These are phyloP conservation scores for Protomyces inundatus DNA, from an alignment of 1,139 yeast species.

Conservation along the genomic window DNA sequence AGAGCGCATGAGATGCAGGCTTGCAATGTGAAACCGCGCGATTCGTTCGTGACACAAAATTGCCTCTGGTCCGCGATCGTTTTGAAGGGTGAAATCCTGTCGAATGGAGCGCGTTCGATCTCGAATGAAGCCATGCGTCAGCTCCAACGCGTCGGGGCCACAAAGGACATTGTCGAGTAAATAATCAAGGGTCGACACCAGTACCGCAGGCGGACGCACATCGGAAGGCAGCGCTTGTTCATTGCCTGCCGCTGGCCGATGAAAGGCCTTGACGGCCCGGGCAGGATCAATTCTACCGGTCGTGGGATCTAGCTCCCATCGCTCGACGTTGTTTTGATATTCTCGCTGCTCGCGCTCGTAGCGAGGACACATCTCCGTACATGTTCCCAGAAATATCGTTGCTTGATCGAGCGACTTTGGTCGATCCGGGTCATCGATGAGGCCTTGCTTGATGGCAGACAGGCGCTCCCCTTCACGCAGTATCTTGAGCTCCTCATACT, in stretches of 20 bases:
- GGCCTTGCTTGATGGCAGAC: slow-evolving; percentile 72
- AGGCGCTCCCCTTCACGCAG: slow-evolving; percentile 73
- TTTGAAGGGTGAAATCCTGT: slow-evolving; percentile 95
- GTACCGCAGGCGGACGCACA: slow-evolving; percentile 82
- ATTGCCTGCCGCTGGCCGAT: slow-evolving; percentile 97
- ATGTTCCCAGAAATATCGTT: slow-evolving; percentile 77
- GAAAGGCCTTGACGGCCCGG: slow-evolving; percentile 83
- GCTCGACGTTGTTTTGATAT: slow-evolving; percentile 79
- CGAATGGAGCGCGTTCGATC: slow-evolving; percentile 96
- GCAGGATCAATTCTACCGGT: slow-evolving; percentile 59
- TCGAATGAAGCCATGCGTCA: slow-evolving; percentile 93
- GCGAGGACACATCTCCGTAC: slow-evolving; percentile 90
- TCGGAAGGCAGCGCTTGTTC: slow-evolving; percentile 97
- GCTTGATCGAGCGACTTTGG: slow-evolving; percentile 83
- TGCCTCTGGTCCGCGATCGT: slow-evolving; percentile 89
- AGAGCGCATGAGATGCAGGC: slow-evolving; percentile 82
- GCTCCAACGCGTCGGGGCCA: slow-evolving; percentile 38
- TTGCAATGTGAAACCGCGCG: slow-evolving; percentile 78
- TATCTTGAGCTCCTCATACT: slow-evolving; percentile 43
- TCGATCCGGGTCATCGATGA: slow-evolving; percentile 83
- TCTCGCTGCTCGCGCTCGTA: slow-evolving; percentile 87
- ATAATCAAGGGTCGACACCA: slow-evolving; percentile 38
- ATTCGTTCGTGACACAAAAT: slow-evolving; percentile 88
- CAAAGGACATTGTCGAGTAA: slow-evolving; percentile 27
- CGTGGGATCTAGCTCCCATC: slow-evolving; percentile 58